Base-by-base conservation (phyloP, 2,329 filamentous ascomycete genomes). In the Cladosporium sp. region DNA sequence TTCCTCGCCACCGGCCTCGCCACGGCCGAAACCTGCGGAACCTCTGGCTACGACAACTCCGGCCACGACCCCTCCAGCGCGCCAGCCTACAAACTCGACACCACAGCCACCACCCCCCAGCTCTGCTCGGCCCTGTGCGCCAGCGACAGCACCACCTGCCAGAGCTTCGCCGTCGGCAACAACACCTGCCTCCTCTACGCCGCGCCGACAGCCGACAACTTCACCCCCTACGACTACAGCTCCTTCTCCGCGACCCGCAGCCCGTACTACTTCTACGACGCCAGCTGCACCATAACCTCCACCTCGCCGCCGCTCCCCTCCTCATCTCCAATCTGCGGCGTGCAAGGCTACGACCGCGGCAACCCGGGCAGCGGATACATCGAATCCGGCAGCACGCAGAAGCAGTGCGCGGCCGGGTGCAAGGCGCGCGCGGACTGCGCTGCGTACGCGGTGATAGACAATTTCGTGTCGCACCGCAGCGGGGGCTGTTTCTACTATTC, bases 251-350 rank as follows among this genome's bases (percentile, higher is more conserved):
- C 55, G 18, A 58, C 55, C 33, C 55, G 55, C 35, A 58, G 55
- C 55, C 55, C 55, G 23, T 58, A 58, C 55, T 58, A 58, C 55
- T 58, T 58, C 55, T 58, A 58, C 55, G 55, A 58, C 55, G 33
- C 35, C 55, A 18, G n/a, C 55, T 58, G 55, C 55, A 14, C 55
- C 35, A 40, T 58, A 5, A 58, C 55, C 23, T 29, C 55, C 55
- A 58, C 35, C 55, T 58, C 55, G 33, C 55, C 55, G 1, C 55
- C 55, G 16, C 55, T 58, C 55, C 12, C 55, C 33, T 58, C 44
- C 55, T 44, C 33, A 7, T 16, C 55, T 21, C 55, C 55, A 3
- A 40, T 58, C 35, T 58, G 55, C 21, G 35, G 55, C 23, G 55
- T 58, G 21, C n/a, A 58, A 21, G 55, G 55, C 21, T 58, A 58